phyloP scores from a whole-genome alignment of 1,139 yeast species.

The Yamadazyma dendronema region DNA sequence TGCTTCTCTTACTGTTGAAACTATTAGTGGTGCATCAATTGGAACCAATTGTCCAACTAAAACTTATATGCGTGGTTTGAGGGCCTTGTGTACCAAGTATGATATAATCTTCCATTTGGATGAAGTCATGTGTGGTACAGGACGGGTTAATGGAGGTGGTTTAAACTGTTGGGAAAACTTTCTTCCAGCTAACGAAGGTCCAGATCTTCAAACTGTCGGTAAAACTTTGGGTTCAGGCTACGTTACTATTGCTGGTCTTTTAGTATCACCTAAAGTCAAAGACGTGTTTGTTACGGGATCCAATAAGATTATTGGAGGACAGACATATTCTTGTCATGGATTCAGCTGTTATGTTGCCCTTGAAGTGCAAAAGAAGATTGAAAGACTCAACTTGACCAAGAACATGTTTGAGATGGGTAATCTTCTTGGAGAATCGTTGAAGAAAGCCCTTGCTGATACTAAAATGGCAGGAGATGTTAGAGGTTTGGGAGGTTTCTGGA shows the following conservation, averaged over 20 bases:
- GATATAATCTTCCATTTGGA: constrained; percentile 58
- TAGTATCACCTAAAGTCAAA: constrained; percentile 50
- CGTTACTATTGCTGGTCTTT: constrained; percentile 60
- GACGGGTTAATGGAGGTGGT: constrained; percentile 39
- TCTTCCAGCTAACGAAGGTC: constrained; percentile 47
- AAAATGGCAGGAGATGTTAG: constrained; percentile 56
- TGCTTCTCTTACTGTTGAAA: constrained; percentile 53
- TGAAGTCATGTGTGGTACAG: constrained; percentile 69
- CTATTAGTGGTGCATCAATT: constrained; percentile 57
- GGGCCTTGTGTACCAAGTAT: constrained; percentile 55
- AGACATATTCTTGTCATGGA: constrained; percentile 62
- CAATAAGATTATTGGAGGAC: constrained; percentile 49
- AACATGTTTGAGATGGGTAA: constrained; percentile 52
- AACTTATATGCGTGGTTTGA: constrained; percentile 55
- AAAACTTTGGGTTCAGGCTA: constrained; percentile 65
- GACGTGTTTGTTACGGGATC: constrained; percentile 45
- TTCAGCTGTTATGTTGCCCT: constrained; percentile 62
- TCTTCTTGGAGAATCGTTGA: constrained; percentile 44
- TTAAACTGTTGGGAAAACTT: constrained; percentile 49
- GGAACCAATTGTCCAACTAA: constrained; percentile 58
- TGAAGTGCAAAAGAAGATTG: constrained; percentile 53
- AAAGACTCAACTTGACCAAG: constrained; percentile 40
- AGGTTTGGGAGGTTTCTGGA: constrained; percentile 63
- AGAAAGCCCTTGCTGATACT: constrained; percentile 23
- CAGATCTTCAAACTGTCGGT: constrained; percentile 62